Conservation (phyloP, 164 flowering plant genomes). For the Platanus orientalis region DNA sequence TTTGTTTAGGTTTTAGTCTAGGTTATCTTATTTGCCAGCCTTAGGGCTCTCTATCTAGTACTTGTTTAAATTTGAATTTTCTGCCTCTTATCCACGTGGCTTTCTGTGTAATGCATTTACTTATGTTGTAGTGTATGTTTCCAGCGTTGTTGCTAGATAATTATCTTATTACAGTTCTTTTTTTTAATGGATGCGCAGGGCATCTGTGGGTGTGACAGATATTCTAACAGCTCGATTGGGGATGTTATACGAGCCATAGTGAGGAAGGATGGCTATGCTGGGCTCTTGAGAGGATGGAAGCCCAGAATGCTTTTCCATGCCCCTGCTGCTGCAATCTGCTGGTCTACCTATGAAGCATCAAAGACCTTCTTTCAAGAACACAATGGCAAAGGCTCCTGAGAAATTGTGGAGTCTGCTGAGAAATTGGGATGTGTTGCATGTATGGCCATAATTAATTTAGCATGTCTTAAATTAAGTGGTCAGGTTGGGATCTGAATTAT, state of each 20-base stretch:
- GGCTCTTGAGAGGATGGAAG: conserved; percentile 81
- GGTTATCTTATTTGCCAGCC: no score
- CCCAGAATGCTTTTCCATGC: conserved; percentile 98
- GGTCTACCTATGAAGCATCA: conserved; percentile 83
- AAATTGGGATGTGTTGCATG: neutral
- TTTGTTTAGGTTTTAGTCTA: no score
- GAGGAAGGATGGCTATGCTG: conserved; percentile 71
- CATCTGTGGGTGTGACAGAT: conserved; percentile 90
- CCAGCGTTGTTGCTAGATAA: no score
- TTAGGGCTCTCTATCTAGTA: no score
- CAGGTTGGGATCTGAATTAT: conserved; percentile 7
- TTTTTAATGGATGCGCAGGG: conserved; percentile 45
- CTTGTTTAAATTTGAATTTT: no score
- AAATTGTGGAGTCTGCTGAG: neutral
- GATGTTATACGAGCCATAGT: conserved; percentile 57
- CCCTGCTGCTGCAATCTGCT: conserved; percentile 97
- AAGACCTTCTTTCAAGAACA: conserved; percentile 68
- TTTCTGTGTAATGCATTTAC: neutral
- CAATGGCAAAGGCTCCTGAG: conserved; percentile 25
- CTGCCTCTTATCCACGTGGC: no score
- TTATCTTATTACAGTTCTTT: conserved; percentile 1
- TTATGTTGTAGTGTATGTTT: neutral
- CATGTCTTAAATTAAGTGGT: neutral
- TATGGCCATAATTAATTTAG: neutral
- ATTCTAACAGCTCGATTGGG: conserved; percentile 45